phyloP scores from a whole-genome alignment of 129 eudicot species.

The Ambrosia artemisiifolia region DNA sequence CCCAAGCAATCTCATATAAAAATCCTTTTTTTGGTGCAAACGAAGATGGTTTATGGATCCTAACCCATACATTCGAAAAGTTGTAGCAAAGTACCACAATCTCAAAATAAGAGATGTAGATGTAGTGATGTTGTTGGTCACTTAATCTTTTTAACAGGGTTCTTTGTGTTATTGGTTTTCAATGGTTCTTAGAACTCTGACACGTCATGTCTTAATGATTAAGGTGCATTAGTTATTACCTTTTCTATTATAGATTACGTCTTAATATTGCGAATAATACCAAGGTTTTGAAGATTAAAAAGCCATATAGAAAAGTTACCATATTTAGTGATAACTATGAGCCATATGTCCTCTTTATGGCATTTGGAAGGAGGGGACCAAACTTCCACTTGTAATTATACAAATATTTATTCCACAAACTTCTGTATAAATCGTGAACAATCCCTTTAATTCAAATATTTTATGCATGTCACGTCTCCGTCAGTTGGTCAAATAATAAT shows the following conservation, averaged over 20 bases:
- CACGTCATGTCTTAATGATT: slow-evolving; percentile 28
- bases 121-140: background rate
- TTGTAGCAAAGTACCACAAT: background rate
- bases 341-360: slow-evolving; percentile 13
- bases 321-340: slow-evolving; percentile 24
- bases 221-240: background rate
- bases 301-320: slow-evolving; percentile 22
- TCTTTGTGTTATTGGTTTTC: background rate
- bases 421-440: slow-evolving; percentile 28
- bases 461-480: slow-evolving; percentile 23
- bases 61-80: background rate
- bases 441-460: slow-evolving; percentile 31
- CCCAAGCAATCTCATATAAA: background rate
- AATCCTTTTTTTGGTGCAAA: background rate
- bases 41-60: background rate
- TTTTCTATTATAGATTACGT: slow-evolving; percentile 12
- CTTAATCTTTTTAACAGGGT: background rate
- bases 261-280: slow-evolving; percentile 21
- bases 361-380: slow-evolving; percentile 39
- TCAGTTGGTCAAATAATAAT: slow-evolving; percentile 27
- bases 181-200: background rate
- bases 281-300: slow-evolving; percentile 13
- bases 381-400: slow-evolving; percentile 34
- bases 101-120: background rate
- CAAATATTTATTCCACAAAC: slow-evolving; percentile 30